Conservation (phyloP, 2,329 filamentous ascomycete genomes). For the Botrytis aclada region DNA sequence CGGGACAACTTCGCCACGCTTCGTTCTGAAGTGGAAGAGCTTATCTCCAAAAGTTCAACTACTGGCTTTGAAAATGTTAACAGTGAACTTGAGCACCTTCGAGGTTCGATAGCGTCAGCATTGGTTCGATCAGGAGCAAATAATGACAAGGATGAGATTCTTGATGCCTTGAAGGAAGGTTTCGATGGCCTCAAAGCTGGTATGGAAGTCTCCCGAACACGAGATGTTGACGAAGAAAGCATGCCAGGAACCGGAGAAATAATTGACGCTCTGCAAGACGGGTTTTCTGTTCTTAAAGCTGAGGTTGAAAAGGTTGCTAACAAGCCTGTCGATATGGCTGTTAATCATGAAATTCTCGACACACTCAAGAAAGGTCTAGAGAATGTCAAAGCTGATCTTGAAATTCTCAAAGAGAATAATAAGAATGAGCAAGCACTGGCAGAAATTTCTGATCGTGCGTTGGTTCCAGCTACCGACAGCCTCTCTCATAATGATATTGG, state of each 20-base stretch:
- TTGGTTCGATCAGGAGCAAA: conserved; percentile 46
- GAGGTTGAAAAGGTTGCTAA: conserved; percentile 76
- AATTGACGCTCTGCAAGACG: conserved; percentile 84
- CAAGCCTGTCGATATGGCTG: conserved; percentile 77
- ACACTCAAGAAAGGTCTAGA: conserved; percentile 80
- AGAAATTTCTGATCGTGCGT: conserved; percentile 47
- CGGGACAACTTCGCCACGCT: conserved; percentile 63
- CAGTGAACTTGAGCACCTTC: conserved; percentile 59
- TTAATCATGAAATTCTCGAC: conserved; percentile 86
- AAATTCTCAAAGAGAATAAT: conserved; percentile 62
- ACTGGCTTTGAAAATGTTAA: conserved; percentile 52
- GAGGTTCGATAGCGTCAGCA: conserved; percentile 53
- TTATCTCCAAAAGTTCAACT: conserved; percentile 51
- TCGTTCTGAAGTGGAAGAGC: conserved; percentile 63
- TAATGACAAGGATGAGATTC: conserved; percentile 61
- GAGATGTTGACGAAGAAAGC: conserved; percentile 34
- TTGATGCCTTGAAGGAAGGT: conserved; percentile 60
- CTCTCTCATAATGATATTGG: conserved; percentile 73
- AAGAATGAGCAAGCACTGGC: conserved; percentile 48
- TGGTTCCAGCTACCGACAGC: conserved; percentile 49
- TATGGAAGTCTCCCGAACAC: conserved; percentile 45
- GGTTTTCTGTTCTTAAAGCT: conserved; percentile 70
- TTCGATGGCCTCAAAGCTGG: conserved; percentile 73
- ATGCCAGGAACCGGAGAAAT: conserved; percentile 74
- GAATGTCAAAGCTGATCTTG: conserved; percentile 73